phyloP scores from a whole-genome alignment of 73 alveolate species.

The Symbiodinium natans region DNA sequence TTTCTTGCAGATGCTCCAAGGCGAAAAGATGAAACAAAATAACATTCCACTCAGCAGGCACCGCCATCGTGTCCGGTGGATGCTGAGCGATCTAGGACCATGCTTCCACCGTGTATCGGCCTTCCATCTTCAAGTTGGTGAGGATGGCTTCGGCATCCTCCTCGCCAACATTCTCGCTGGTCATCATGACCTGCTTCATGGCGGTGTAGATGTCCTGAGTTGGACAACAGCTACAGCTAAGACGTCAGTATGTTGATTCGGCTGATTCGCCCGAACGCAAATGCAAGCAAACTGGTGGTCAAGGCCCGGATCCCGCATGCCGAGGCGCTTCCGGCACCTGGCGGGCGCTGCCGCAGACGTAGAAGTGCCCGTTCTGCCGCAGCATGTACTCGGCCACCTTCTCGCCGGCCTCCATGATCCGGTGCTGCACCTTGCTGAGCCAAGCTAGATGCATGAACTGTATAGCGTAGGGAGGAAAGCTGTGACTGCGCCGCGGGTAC shows the following conservation, averaged over 20 bases:
- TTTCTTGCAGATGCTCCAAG: no score
- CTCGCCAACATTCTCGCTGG: background rate
- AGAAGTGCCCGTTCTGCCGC: conserved; percentile 80
- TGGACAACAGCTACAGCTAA: no score
- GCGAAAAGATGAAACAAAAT: no score
- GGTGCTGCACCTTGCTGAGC: conserved; percentile 48
- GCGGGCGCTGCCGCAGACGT: conserved; percentile 86
- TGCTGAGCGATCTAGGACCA: conserved; percentile 40
- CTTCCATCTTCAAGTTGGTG: conserved; percentile 28
- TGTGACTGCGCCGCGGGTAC: no score
- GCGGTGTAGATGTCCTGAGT: conserved; percentile 79
- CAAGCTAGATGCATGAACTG: no score
- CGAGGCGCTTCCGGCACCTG: conserved; percentile 50
- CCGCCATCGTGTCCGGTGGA: background rate
- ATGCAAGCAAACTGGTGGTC: no score
- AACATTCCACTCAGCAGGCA: no score
- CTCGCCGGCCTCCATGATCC: conserved; percentile 62
- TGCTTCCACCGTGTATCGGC: conserved; percentile 87
- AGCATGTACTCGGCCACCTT: conserved; percentile 69
- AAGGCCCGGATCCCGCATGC: no score
- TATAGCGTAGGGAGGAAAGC: no score
- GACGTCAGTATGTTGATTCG: no score
- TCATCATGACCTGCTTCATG: conserved; percentile 50
- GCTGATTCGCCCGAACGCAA: no score
- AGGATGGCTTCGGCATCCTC: conserved; percentile 24